Evolutionary conservation across 2,329 filamentous ascomycete species (phyloP), one percentile per base, ranked within the genome.

Genomic region (Huntiella bhutanensis): DNA sequence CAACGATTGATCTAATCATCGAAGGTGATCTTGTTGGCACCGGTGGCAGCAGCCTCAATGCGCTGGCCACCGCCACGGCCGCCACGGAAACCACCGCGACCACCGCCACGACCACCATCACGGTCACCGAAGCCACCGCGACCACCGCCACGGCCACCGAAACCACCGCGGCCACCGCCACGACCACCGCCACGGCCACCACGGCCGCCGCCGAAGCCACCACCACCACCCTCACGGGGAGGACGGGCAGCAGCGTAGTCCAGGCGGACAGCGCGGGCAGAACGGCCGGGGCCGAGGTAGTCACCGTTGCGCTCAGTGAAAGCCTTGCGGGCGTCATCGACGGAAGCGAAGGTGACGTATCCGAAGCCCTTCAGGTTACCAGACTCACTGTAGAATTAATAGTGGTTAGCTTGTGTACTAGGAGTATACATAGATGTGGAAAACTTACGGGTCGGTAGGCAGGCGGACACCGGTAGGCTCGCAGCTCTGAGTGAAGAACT

Each of bases 331-430:
- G 87, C 84, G 56, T 94, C 86, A 22, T 93, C 85, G 51, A 91
- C 62, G 13, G 80, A 82, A 55, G 68, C 66, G 70, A 88, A 94
- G 58, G 80, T 79, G 52, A 94, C 80, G 60, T 95, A 95, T 47
- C 84, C 87, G 63, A 92, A 94, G 49, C 87, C 87, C 78, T 94
- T 94, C 59, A 80, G 78, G 55, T 77, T 75, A 53, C 85, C 86
- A 52, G 77, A 77, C 51, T 93, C 85, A 61, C 77, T 78, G 49
- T 28, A 11, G 41, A 19, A 33, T 32, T 7, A 51, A 34, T 33
- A 10, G 2, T 10, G 19, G 36, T 22, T 10, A 8, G 46, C 8
- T 19, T 19, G 32, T 15, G 41, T 17, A 5, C 33, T 35, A n/a
- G 15, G 5, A 35, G 17, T 7, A 16, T 45, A 22, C 22, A 5